Evolutionary conservation across 2,329 filamentous ascomycete species (phyloP).

Genomic region (Thyridium curvatum): DNA sequence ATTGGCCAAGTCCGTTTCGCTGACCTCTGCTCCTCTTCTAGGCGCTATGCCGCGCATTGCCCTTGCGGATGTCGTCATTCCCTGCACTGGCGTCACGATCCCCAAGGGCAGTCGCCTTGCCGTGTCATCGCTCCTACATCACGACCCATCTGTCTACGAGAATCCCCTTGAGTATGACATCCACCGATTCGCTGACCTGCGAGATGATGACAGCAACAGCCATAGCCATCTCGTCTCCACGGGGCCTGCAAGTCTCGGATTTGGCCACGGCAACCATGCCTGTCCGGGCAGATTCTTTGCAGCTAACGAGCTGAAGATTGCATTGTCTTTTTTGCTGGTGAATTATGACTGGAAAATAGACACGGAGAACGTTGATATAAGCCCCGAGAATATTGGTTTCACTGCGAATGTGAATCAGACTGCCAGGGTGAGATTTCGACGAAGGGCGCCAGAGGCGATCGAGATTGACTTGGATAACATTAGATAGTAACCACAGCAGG

Average conservation of each 20-base stretch:
- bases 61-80: too few relatives aligned
- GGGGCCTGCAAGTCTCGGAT: constrained; percentile 21
- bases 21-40: background rate
- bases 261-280: constrained; percentile 32
- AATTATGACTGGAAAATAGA: too few relatives aligned
- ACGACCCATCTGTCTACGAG: constrained; percentile 15
- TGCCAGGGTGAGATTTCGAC: too few relatives aligned
- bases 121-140: constrained; percentile 11
- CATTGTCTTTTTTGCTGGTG: constrained; percentile 18
- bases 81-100: constrained; percentile 10
- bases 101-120: constrained; percentile 13
- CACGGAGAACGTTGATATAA: too few relatives aligned
- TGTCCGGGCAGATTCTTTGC: constrained; percentile 38
- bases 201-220: constrained; percentile 15
- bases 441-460: too few relatives aligned
- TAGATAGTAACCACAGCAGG: too few relatives aligned
- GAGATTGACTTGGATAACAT: too few relatives aligned
- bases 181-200: constrained; percentile 19
- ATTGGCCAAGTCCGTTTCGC: too few relatives aligned
- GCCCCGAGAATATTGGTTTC: too few relatives aligned
- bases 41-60: constrained; percentile 11
- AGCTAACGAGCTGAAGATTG: constrained; percentile 30
- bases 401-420: too few relatives aligned
- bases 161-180: constrained; percentile 17
- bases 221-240: constrained; percentile 30